A percentile compares a stretch with the other conserved stretches of the same genome.
These are phyloP conservation scores for Psophocarpus tetragonolobus DNA, from an alignment of 306 rosid species.

Conservation along the genomic window DNA sequence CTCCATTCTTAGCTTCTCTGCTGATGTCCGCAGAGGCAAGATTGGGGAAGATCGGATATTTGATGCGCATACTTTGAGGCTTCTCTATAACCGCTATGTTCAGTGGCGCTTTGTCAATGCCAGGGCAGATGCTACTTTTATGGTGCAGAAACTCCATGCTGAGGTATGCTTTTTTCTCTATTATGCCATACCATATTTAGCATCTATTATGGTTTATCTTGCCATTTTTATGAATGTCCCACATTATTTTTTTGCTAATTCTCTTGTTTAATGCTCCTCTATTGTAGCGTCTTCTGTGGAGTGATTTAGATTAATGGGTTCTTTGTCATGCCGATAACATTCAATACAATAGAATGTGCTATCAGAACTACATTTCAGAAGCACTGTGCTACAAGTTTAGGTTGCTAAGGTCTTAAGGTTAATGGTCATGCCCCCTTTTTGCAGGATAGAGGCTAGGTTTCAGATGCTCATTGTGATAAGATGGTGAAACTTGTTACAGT, in stretches of 20 bases:
- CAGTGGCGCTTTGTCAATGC: conserved; percentile 99
- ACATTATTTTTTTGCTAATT: not conserved
- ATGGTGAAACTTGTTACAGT: not conserved
- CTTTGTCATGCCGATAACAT: not conserved
- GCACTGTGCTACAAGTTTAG: conserved; percentile 20
- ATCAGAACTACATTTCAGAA: conserved; percentile 18
- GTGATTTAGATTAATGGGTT: conserved; percentile 15
- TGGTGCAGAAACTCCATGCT: conserved; percentile 80
- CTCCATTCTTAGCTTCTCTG: conserved; percentile 90
- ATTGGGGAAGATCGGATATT: conserved; percentile 89
- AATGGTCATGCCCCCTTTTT: conserved; percentile 20
- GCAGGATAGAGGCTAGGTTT: conserved; percentile 23
- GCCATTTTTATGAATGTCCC: conserved; percentile 6
- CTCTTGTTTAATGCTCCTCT: not conserved
- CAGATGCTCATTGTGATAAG: not conserved
- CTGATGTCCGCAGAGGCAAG: conserved; percentile 92
- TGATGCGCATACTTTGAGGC: conserved; percentile 92
- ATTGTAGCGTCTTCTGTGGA: conserved; percentile 9
- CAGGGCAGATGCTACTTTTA: conserved; percentile 86
- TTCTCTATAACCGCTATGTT: conserved; percentile 81
- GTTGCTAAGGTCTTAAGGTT: conserved; percentile 27
- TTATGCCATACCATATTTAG: not conserved
- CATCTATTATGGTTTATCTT: not conserved
- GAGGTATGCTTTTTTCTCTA: conserved; percentile 64
- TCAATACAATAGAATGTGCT: conserved; percentile 8